These are phyloP conservation scores for Sphagnum tenellum DNA, from an alignment of 225 moss, liverwort and hornwort genomes.

Conservation along the genomic window DNA sequence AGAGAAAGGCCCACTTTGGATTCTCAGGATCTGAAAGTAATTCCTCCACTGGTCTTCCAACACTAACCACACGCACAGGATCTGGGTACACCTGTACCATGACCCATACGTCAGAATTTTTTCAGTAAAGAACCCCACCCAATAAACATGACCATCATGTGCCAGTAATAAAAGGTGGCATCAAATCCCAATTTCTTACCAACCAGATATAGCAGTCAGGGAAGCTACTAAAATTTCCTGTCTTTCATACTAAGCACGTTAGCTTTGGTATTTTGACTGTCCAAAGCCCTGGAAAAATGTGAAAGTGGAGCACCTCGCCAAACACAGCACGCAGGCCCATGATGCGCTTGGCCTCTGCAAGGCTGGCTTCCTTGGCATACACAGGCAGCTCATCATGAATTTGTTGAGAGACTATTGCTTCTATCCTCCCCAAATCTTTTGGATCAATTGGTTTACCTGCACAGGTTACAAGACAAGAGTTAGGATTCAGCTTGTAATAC, in stretches of 20 bases:
- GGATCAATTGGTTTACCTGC: constrained; percentile 45
- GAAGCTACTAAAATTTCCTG: no score
- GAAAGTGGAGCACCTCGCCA: constrained; percentile 27
- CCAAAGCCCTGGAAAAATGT: no score
- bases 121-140: no score
- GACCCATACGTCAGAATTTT: no score
- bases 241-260: no score
- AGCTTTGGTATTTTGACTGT: no score
- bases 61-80: constrained; percentile 48
- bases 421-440: constrained; percentile 41
- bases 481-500: no score
- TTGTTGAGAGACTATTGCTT: constrained; percentile 37
- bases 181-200: no score
- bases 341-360: constrained; percentile 50
- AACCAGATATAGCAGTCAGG: no score
- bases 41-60: constrained; percentile 49
- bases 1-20: constrained; percentile 38
- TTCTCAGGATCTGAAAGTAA: constrained; percentile 48
- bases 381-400: constrained; percentile 42
- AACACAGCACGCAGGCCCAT: constrained; percentile 55
- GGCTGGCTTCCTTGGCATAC: constrained; percentile 50
- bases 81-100: constrained; percentile 38
- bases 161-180: no score
- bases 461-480: no score
- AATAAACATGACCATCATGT: no score